A percentile compares a stretch with the other conserved stretches of the same genome.
These are phyloP conservation scores for Xanthoceras sorbifolium DNA, from an alignment of 345 rosid genomes.

Conservation along the genomic window DNA sequence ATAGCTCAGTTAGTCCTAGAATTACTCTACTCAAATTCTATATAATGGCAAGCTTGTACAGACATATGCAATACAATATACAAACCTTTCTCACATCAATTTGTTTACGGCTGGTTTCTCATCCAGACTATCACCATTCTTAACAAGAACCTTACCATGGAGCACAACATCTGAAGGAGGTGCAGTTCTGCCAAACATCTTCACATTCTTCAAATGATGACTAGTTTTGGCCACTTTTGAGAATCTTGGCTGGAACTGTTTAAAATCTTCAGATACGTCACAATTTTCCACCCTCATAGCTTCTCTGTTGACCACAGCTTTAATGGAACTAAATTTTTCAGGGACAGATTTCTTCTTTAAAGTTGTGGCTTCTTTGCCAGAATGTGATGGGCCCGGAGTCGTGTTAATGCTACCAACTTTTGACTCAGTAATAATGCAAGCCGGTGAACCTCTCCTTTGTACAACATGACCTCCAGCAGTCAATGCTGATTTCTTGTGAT, in stretches of 20 bases:
- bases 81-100: too few species aligned
- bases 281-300: neutral
- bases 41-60: too few species aligned
- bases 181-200: neutral
- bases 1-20: too few species aligned
- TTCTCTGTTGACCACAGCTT: neutral
- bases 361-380: constrained; percentile 18
- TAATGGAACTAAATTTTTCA: constrained; percentile 19
- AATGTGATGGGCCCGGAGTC: neutral
- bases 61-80: too few species aligned
- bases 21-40: too few species aligned
- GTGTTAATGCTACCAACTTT: neutral
- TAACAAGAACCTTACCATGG: neutral
- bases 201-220: neutral
- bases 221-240: neutral
- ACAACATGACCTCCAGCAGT: constrained; percentile 37
- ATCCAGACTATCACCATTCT: neutral
- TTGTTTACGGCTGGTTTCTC: constrained; percentile 7
- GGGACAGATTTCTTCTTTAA: neutral
- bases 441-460: constrained; percentile 39
- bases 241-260: neutral
- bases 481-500: constrained; percentile 25
- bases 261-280: neutral
- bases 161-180: neutral
- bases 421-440: neutral